Evolutionary conservation across 208 protist species (phyloP).

Genomic region (Leishmania amazonensis): DNA sequence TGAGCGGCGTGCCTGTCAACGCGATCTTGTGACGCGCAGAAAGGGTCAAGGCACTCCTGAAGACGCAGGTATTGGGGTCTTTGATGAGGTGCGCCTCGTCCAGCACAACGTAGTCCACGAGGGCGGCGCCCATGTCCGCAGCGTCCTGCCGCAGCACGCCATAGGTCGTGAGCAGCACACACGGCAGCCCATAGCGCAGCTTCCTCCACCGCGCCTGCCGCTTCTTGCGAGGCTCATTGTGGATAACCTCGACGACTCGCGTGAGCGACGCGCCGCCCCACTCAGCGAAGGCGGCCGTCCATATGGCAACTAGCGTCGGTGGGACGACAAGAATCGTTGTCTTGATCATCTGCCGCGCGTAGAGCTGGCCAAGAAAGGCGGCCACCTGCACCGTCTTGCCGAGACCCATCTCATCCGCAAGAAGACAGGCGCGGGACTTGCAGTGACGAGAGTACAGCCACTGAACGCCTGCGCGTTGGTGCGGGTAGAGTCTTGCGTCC

Average conservation of each 20-base stretch:
- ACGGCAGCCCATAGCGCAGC: constrained; percentile 51
- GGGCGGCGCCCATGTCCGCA: constrained; percentile 37
- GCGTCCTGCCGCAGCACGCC: constrained; percentile 82
- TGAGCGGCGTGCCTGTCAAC: constrained; percentile 83
- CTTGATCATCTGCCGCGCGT: constrained; percentile 57
- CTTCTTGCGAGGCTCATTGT: constrained; percentile 52
- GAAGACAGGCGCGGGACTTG: constrained; percentile 92
- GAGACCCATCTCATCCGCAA: constrained; percentile 98
- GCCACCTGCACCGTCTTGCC: constrained; percentile 98
- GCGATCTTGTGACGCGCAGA: constrained; percentile 80
- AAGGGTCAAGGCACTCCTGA: constrained; percentile 60
- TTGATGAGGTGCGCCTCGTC: constrained; percentile 89
- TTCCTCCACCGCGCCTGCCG: constrained; percentile 58
- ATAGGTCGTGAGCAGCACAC: constrained; percentile 82
- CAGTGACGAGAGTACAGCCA: constrained; percentile 97
- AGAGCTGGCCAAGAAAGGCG: constrained; percentile 91
- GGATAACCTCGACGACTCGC: constrained; percentile 52
- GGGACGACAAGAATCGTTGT: constrained; percentile 96
- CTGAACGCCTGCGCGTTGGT: constrained; percentile 93
- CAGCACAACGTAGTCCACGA: constrained; percentile 86
- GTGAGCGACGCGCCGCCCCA: constrained; percentile 39
- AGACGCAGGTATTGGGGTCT: constrained; percentile 57
- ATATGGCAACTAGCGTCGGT: constrained; percentile 90
- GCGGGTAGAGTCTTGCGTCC: constrained; percentile 78
- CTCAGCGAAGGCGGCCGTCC: constrained; percentile 89